Conservation (phyloP, 768 basidiomycete species). For the Podaxis rugospora region DNA sequence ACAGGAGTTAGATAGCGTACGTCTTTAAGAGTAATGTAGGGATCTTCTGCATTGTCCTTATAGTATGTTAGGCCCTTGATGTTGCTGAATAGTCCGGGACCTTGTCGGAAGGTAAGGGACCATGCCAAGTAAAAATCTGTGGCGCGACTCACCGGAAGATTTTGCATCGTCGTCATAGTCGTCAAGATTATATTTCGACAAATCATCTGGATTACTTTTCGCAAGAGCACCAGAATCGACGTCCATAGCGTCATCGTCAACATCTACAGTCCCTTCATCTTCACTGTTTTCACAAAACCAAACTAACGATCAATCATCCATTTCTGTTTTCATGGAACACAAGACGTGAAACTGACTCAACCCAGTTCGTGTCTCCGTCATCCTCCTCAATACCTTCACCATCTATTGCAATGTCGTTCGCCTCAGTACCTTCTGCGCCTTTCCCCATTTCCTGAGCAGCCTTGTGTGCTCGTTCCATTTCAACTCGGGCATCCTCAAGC, state of each 20-base stretch:
- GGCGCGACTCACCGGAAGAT: conserved; percentile 25
- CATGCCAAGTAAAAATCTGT: background rate
- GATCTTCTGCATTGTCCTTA: conserved; percentile 88
- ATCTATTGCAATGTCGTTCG: conserved; percentile 44
- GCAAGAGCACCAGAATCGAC: conserved; percentile 38
- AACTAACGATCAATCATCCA: conserved; percentile 13
- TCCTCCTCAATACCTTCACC: conserved; percentile 41
- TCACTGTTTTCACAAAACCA: conserved; percentile 24
- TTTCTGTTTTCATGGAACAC: conserved; percentile 2
- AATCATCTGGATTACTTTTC: conserved; percentile 50
- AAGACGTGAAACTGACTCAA: conserved; percentile 66
- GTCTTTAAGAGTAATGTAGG: conserved; percentile 94
- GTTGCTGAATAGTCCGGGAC: conserved; percentile 82
- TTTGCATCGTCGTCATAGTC: conserved; percentile 81
- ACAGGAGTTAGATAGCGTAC: conserved; percentile 36
- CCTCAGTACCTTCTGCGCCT: conserved; percentile 60
- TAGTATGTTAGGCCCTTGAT: conserved; percentile 95
- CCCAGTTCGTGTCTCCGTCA: conserved; percentile 63
- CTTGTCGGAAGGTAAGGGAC: conserved; percentile 29
- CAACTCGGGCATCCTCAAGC: conserved; percentile 84
- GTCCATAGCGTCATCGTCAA: conserved; percentile 61
- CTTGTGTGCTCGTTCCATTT: conserved; percentile 77
- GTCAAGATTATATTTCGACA: conserved; percentile 87
- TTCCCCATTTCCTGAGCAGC: conserved; percentile 69
- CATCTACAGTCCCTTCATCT: conserved; percentile 46